Percentiles rank a stretch among this genome's conserved stretches.
Evolutionary conservation across 768 basidiomycete genomes (phyloP).

Genomic region (Russula foetens): DNA sequence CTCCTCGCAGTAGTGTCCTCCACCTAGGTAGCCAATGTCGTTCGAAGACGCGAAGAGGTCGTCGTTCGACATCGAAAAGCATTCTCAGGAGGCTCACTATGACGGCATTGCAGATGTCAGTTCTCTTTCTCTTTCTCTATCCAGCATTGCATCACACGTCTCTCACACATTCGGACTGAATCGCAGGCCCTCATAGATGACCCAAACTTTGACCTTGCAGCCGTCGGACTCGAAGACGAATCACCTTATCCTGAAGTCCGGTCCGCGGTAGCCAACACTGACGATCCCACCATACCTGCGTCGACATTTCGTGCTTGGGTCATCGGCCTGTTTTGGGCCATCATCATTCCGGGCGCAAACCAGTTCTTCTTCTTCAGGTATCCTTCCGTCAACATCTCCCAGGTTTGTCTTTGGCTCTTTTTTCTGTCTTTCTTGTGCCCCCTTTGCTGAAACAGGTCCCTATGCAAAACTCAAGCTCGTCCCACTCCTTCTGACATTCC

Average conservation of each 20-base stretch:
- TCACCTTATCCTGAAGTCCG: slow-evolving; percentile 49
- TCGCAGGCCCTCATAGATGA: too few species aligned
- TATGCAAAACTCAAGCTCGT: slow-evolving; percentile 35
- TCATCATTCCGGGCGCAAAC: slow-evolving; percentile 64
- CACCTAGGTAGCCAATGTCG: too few species aligned
- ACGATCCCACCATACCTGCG: slow-evolving; percentile 35
- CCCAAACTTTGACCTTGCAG: slow-evolving; percentile 27
- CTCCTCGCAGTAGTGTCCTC: too few species aligned
- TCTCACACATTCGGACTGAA: too few species aligned
- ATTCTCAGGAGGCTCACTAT: too few species aligned
- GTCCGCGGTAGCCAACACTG: slow-evolving; percentile 42
- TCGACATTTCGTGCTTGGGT: slow-evolving; percentile 32
- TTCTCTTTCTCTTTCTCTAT: too few species aligned
- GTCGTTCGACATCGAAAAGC: too few species aligned
- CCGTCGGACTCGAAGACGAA: slow-evolving; percentile 33
- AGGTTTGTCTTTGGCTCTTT: slow-evolving; percentile 6
- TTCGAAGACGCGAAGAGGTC: too few species aligned
- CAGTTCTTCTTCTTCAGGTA: slow-evolving; percentile 73
- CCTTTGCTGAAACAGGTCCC: not conserved
- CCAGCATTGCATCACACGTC: too few species aligned
- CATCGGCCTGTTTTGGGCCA: slow-evolving; percentile 38
- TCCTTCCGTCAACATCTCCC: slow-evolving; percentile 34
- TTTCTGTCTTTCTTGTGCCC: not conserved
- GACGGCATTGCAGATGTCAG: too few species aligned
- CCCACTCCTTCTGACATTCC: slow-evolving; percentile 63